Evolutionary conservation across 306 rosid genomes (phyloP), one percentile per base, ranked within the genome.

Genomic region (Quercus agrifolia): DNA sequence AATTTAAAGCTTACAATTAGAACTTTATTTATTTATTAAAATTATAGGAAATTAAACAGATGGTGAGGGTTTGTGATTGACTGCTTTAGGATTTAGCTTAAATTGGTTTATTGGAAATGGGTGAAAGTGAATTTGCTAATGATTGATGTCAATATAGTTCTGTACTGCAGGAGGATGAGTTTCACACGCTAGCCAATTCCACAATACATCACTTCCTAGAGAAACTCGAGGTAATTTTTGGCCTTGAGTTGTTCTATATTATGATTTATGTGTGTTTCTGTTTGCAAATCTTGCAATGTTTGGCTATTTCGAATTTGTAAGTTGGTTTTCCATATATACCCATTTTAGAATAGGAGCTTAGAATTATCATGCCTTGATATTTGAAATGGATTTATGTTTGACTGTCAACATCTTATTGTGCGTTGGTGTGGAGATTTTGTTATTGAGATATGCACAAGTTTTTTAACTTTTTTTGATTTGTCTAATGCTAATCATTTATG

Each of bases 161-260:
- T 75, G 28, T 90, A 67, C 82, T 95, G 74, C 87, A 87, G 87
- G 98, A 91, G 86, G 92, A 83, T 86, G 98, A 95, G 57, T 95
- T 83, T 83, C 96, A 91, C 44, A 84, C 62, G 68, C 81, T 88
- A 55, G 96, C 94, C 73, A 94, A 93, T 78, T 85, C 92, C 78
- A 87, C 99, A 58, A 91, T 93, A 73, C 94, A 89, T 62, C 85
- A 79, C 44, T 79, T 95, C 7, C 98, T 90, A 81, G 96, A 92
- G 87, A 91, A 91, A 83, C 64, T 95, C 5, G 99, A 95, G 98
- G 99, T 91, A 71, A 11, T 15, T 77, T 17, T 75, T 11, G 70
- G 55, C 33, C 28, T 31, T 41, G 52, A 18, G 31, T 41, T 19
- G 21, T 75, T 75, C 3, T 38, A 38, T 33, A n/a, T 51, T 19